Percentiles rank a stretch among this genome's conserved stretches.
phyloP scores from a whole-genome alignment of 257 asterid species.

The Rauvolfia tetraphylla region DNA sequence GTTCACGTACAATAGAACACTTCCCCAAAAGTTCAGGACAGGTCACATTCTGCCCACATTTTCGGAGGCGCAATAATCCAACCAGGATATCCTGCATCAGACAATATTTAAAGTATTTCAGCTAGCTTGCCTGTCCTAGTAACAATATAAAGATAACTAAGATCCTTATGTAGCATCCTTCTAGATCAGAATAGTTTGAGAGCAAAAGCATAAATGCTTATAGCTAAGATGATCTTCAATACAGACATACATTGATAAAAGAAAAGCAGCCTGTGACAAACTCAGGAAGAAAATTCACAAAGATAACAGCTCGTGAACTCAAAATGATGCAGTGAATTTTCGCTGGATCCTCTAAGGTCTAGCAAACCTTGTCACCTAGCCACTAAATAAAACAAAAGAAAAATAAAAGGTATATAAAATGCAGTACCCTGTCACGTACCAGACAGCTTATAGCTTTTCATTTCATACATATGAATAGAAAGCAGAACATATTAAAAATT shows the following conservation, averaged over 20 bases:
- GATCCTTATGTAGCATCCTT: neutral
- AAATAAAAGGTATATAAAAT: neutral
- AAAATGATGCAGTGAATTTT: neutral
- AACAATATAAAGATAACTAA: neutral
- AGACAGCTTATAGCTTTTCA: neutral
- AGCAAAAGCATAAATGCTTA: too few species aligned
- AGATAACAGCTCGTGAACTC: neutral
- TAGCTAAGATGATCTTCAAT: neutral
- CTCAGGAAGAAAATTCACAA: too few species aligned
- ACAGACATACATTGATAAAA: neutral
- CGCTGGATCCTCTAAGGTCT: neutral
- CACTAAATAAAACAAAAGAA: neutral
- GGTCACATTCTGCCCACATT: constrained; percentile 72
- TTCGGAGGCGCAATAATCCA: constrained; percentile 79
- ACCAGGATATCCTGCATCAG: constrained; percentile 84
- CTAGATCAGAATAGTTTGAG: neutral
- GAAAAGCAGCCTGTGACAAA: neutral
- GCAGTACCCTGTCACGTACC: neutral
- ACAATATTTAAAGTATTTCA: constrained; percentile 2
- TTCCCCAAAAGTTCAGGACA: constrained; percentile 87
- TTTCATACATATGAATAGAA: neutral
- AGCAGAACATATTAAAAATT: neutral
- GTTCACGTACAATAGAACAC: constrained; percentile 92
- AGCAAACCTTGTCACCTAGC: neutral
- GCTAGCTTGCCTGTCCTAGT: neutral